Evolutionary conservation across 495 filamentous ascomycete species (phyloP).

Genomic region (Aspergillus egyptiacus): DNA sequence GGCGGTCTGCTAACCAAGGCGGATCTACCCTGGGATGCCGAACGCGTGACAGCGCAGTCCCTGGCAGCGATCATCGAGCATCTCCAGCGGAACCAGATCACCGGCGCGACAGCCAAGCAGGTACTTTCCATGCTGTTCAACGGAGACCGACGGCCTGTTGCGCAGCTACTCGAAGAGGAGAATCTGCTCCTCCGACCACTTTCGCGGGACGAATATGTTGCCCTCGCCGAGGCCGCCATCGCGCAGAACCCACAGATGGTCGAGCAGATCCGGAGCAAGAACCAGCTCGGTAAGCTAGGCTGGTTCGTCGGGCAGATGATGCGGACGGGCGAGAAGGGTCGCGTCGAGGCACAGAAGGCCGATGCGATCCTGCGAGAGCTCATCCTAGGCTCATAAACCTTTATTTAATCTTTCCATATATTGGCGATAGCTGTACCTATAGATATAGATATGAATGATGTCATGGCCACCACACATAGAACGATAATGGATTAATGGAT

Average conservation of each 20-base stretch:
- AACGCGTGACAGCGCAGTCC: constrained; percentile 50
- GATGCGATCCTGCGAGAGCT: constrained; percentile 56
- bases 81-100: constrained; percentile 62
- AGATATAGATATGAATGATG: constrained; percentile 6
- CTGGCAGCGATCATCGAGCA: constrained; percentile 63
- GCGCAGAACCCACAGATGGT: constrained; percentile 54
- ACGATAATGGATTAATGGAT: no score
- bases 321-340: constrained; percentile 64
- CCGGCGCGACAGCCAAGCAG: constrained; percentile 67
- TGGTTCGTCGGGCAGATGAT: constrained; percentile 94
- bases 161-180: constrained; percentile 57
- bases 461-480: not conserved
- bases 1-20: constrained; percentile 62
- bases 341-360: constrained; percentile 68
- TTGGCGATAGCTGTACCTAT: not conserved
- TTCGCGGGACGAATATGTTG: constrained; percentile 42
- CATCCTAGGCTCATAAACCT: constrained; percentile 28
- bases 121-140: constrained; percentile 59
- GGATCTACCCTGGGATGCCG: constrained; percentile 47
- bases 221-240: constrained; percentile 38
- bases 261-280: constrained; percentile 58
- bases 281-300: constrained; percentile 69
- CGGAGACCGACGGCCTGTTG: constrained; percentile 45
- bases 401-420: not conserved
- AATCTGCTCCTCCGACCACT: constrained; percentile 59